A percentile compares a stretch with the other conserved stretches of the same genome.
These are phyloP conservation scores for Pseudocercospora cruenta DNA, from an alignment of 2,329 filamentous ascomycete genomes.

Conservation along the genomic window DNA sequence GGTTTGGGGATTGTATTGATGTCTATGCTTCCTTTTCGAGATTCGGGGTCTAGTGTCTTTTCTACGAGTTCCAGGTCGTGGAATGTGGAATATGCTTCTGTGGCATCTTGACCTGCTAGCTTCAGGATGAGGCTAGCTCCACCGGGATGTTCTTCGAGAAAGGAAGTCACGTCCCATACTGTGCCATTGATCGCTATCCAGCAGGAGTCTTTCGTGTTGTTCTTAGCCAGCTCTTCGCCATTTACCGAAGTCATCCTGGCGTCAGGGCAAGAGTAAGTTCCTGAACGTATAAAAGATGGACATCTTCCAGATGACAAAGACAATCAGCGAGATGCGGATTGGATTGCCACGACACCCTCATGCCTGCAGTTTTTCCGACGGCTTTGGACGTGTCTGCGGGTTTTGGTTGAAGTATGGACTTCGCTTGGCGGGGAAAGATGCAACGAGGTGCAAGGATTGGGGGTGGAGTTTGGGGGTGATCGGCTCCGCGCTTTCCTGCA, in stretches of 20 bases:
- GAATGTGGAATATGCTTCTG: conserved; percentile 55
- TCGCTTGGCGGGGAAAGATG: conserved; percentile 6
- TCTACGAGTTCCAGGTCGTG: conserved; percentile 51
- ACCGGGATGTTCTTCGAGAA: conserved; percentile 85
- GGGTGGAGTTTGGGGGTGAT: conserved; percentile 1
- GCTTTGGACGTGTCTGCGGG: not conserved
- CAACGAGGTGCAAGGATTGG: not conserved
- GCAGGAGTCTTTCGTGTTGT: conserved; percentile 80
- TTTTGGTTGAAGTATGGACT: conserved; percentile 2
- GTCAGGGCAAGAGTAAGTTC: not conserved
- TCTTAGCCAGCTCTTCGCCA: conserved; percentile 66
- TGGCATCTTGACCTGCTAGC: conserved; percentile 58
- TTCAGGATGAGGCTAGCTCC: conserved; percentile 56
- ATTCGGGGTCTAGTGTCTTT: conserved; percentile 45
- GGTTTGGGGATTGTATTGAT: conserved; percentile 21
- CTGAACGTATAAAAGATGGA: not conserved
- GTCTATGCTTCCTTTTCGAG: conserved; percentile 38
- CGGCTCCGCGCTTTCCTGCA: not conserved
- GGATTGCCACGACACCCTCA: conserved; percentile 5
- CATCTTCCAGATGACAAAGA: not conserved
- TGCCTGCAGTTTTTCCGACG: conserved; percentile 9
- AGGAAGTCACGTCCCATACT: conserved; percentile 90
- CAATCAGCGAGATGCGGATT: conserved; percentile 4
- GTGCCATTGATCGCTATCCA: conserved; percentile 88
- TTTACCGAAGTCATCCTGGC: conserved; percentile 22